Conservation (phyloP, 1,284 basidiomycete species). For the Singerocomus inundabilis region DNA sequence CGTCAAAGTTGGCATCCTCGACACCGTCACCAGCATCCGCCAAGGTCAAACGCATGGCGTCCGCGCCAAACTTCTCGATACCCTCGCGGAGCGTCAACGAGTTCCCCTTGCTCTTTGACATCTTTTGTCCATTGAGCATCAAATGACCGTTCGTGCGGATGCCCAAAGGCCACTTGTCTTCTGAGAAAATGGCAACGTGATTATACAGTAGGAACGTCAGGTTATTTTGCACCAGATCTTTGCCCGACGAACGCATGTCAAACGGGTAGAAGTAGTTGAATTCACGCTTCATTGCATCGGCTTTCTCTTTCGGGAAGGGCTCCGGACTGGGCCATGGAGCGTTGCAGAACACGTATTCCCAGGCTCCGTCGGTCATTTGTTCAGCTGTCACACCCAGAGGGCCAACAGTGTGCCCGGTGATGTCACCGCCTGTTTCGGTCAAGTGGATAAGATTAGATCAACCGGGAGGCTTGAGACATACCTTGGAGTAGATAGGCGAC, state of each 20-base stretch:
- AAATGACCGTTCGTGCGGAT: conserved; percentile 97
- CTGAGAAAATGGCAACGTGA: conserved; percentile 93
- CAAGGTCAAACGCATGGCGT: conserved; percentile 88
- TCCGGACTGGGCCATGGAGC: conserved; percentile 73
- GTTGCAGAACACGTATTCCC: conserved; percentile 90
- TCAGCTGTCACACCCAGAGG: conserved; percentile 84
- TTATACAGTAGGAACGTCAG: conserved; percentile 94
- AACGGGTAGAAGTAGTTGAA: conserved; percentile 99
- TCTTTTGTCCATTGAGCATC: conserved; percentile 98
- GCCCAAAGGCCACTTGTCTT: conserved; percentile 89
- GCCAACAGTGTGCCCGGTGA: conserved; percentile 80
- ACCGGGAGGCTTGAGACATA: conserved; percentile 31
- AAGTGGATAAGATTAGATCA: not conserved
- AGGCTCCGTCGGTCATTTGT: conserved; percentile 96
- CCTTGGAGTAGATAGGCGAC: conserved; percentile 88
- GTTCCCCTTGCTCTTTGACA: conserved; percentile 97
- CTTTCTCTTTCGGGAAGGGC: conserved; percentile 73
- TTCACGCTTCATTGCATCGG: conserved; percentile 84
- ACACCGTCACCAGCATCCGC: conserved; percentile 98
- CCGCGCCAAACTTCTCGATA: conserved; percentile 87
- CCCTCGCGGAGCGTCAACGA: conserved; percentile 78
- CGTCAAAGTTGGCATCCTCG: conserved; percentile 98
- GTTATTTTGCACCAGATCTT: conserved; percentile 97
- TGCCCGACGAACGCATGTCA: conserved; percentile 98
- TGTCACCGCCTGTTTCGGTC: conserved; percentile 51